Base-by-base conservation (phyloP, 805 yeast species). In the Myxozyma neotropica region DNA sequence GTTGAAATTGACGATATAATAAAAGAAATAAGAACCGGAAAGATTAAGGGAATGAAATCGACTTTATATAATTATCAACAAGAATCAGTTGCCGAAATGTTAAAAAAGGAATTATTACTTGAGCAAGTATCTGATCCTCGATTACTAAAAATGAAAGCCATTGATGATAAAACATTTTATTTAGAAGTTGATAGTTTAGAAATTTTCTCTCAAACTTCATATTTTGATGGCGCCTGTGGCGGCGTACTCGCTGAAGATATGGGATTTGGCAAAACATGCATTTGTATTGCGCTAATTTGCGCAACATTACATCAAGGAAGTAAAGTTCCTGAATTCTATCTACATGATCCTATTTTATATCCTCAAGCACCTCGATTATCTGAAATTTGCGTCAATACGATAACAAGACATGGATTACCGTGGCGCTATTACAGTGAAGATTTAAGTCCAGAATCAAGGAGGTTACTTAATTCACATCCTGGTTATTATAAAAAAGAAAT, bases 231-330 rank as follows among this genome's bases (percentile, higher is more conserved):
- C 1, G 84, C 88, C 0, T 73, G 80, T 64, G 88, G 88, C 19
- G 88, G 88, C 0, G 82, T 84, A 4, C 69, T 84, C 15, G 87
- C 87, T 1, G 88, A 84, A 58, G 83, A 83, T 77, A 84, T 84
- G 88, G 88, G 88, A 0, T 72, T 83, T 43, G 64, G 88, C 0
- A 84, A 84, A 68, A 84, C 88, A 0, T 77, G 83, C 50, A 83
- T 84, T 4, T 83, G 86, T 65, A 71, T 84, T 27, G 81, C 85
- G 2, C 72, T 84, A 50, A 77, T 86, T 0, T 80, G 86, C 63
- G 66, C 80, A 6, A 80, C 90, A 0, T 83, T 80, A 63, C 73
- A 70, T 65, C 87, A 86, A 50, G 67, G 79, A 1, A 77, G 87
- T 0, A 71, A 71, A 38, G 74, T 77, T 1, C 86, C 87, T 0